phyloP scores from a whole-genome alignment of 75 land plant genomes.

The Pinus tabuliformis region DNA sequence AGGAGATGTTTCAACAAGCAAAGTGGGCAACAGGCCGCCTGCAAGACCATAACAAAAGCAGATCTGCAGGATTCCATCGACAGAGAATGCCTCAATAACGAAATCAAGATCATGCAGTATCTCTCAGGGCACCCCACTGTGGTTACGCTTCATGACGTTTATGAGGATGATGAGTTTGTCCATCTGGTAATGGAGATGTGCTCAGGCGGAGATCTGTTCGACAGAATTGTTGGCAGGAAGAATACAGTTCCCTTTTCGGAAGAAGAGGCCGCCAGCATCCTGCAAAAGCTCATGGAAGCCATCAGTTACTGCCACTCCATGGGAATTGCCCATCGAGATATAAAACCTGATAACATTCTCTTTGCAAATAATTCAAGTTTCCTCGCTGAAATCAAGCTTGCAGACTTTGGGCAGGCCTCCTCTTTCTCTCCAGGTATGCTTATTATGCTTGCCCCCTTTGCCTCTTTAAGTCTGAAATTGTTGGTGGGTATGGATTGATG shows the following conservation, averaged over 20 bases:
- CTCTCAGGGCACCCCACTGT: constrained; percentile 36
- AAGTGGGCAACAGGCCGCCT: neutral
- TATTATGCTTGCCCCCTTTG: too few relatives aligned
- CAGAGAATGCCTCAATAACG: constrained; percentile 27
- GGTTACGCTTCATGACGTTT: constrained; percentile 28
- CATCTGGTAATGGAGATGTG: constrained; percentile 17
- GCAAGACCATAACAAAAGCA: neutral
- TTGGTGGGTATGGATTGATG: too few relatives aligned
- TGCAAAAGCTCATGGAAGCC: constrained; percentile 29
- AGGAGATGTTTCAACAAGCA: constrained; percentile 18
- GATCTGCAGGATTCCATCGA: neutral
- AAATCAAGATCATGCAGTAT: constrained; percentile 35
- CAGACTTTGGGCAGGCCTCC: constrained; percentile 68
- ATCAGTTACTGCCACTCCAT: constrained; percentile 42
- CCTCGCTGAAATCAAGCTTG: constrained; percentile 13
- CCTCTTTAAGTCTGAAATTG: too few relatives aligned
- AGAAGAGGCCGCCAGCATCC: constrained; percentile 24
- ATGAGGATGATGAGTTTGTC: constrained; percentile 37
- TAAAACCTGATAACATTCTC: constrained; percentile 65
- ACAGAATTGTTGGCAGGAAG: constrained; percentile 12
- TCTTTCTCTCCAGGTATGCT: constrained; percentile 38
- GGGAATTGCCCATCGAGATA: constrained; percentile 58
- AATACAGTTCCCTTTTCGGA: constrained; percentile 15
- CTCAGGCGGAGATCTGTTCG: constrained; percentile 25
- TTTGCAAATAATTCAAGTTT: constrained; percentile 15